Base-by-base conservation (phyloP, 352 stramenopile genomes). In the Pythium brassicae region DNA sequence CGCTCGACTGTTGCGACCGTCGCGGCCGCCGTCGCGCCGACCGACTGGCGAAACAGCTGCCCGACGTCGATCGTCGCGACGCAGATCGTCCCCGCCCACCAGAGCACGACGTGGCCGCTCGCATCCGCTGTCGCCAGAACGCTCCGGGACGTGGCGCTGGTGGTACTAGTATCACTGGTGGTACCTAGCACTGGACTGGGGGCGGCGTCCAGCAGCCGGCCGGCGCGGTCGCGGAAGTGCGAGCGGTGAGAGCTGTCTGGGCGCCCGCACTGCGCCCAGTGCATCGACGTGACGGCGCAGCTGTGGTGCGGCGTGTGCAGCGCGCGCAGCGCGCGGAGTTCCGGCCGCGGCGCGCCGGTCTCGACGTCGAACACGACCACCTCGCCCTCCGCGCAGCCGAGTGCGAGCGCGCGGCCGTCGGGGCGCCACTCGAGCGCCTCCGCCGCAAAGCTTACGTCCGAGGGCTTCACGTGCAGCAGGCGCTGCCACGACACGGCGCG, bases 401-500 rank as follows among this genome's bases (percentile, higher is more conserved):
- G 76, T 25, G 81, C 81, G 10, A 94, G 68, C 37, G 69, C 68
- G 48, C 77, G 63, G 9, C 83, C 83, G 43, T 91, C 71, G 2
- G 81, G 81, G 56, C 71, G 83, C 83, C 83, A 94, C 23, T 48
- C 73, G 26, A 94, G 12, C 10, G 65, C 61, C 55, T 70, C 49
- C 53, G 89, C 79, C 45, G 86, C 69, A 4, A 83, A 78, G 17
- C 50, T 53, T 19, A 88, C 63, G 25, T 90, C 74, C 2, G 78
- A 77, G 20, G 78, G 67, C 55, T 87, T 86, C 44, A 90, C 55
- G 35, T 90, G 79, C 47, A 94, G 45, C 53, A 90, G 47, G 10
- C 78, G 81, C 49, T 92, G 83, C 83, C 83, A 94, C 15, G 76
- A 87, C 0, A 87, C 76, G 40, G 79, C 85, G 27, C 80, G 77